phyloP scores from a whole-genome alignment of 2,329 filamentous ascomycete genomes.

The Arachnomyces sp. region DNA sequence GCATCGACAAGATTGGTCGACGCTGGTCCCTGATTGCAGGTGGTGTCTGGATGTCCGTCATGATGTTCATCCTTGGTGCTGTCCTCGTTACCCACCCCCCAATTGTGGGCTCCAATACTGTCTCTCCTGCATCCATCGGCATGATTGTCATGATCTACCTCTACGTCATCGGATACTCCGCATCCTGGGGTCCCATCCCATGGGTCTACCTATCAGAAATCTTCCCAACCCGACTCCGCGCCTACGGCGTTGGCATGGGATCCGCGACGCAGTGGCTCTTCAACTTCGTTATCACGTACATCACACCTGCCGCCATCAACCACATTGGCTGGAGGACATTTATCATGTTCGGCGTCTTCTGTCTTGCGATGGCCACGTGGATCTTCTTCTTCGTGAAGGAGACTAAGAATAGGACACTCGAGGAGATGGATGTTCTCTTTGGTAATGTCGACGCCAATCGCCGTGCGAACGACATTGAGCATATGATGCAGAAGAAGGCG shows the following conservation, averaged over 20 bases:
- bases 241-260: slow-evolving; percentile 30
- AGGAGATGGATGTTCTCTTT: slow-evolving; percentile 2
- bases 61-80: slow-evolving; percentile 38
- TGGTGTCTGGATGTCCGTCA: slow-evolving; percentile 11
- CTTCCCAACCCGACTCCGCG: slow-evolving; percentile 33
- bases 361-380: slow-evolving; percentile 19
- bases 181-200: slow-evolving; percentile 28
- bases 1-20: slow-evolving; percentile 14
- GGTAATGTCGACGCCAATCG: not conserved
- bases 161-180: slow-evolving; percentile 20
- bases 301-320: slow-evolving; percentile 35
- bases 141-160: slow-evolving; percentile 38
- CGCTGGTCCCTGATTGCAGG: slow-evolving; percentile 12
- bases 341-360: slow-evolving; percentile 33
- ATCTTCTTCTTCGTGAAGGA: slow-evolving; percentile 1
- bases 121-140: slow-evolving; percentile 8
- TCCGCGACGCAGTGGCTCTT: slow-evolving; percentile 33
- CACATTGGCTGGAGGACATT: slow-evolving; percentile 34
- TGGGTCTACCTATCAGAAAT: slow-evolving; percentile 32
- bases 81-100: slow-evolving; percentile 25
- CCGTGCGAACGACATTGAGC: too few species aligned
- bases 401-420: slow-evolving; percentile 1
- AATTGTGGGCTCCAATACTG: slow-evolving; percentile 7
- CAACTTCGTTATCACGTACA: slow-evolving; percentile 37
- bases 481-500: too few species aligned